Conservation (phyloP, 106 monocot genomes). For the Dioscorea alata region DNA sequence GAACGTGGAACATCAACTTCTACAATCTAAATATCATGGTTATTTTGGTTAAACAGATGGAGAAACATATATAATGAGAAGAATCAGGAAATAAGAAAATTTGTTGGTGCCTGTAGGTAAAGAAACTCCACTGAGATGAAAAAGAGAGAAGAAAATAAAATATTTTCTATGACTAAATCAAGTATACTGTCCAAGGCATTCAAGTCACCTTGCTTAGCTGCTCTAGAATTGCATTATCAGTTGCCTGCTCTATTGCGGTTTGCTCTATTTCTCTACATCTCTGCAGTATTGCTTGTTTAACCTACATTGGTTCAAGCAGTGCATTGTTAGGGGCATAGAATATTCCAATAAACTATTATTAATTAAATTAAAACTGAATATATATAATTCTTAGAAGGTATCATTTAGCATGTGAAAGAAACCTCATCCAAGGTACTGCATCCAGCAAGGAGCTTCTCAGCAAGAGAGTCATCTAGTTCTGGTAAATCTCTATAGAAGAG, state of each 20-base stretch:
- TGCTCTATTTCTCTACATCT: slow-evolving; percentile 86
- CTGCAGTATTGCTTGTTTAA: slow-evolving; percentile 65
- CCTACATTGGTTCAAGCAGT: slow-evolving; percentile 30
- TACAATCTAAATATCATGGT: slow-evolving; percentile 51
- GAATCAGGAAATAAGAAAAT: background rate
- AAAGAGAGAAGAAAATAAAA: too few species aligned
- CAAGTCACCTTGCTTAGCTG: slow-evolving; percentile 66
- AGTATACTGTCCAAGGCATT: background rate
- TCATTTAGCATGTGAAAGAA: background rate
- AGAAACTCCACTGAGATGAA: too few species aligned
- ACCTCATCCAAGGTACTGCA: slow-evolving; percentile 77
- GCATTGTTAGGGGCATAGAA: background rate
- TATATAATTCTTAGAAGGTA: background rate
- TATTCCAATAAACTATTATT: background rate
- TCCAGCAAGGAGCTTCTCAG: slow-evolving; percentile 84
- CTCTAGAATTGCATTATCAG: slow-evolving; percentile 96
- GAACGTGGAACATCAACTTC: slow-evolving; percentile 90
- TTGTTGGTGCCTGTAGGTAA: too few species aligned
- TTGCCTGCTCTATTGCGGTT: slow-evolving; percentile 95
- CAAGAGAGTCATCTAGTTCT: slow-evolving; percentile 72
- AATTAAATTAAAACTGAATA: background rate
- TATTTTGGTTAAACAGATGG: background rate
- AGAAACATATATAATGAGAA: background rate
- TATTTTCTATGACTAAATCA: too few species aligned
- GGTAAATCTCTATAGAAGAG: slow-evolving; percentile 89